Conservation (phyloP, 2,329 filamentous ascomycete species). For the Penicillium sp. region DNA sequence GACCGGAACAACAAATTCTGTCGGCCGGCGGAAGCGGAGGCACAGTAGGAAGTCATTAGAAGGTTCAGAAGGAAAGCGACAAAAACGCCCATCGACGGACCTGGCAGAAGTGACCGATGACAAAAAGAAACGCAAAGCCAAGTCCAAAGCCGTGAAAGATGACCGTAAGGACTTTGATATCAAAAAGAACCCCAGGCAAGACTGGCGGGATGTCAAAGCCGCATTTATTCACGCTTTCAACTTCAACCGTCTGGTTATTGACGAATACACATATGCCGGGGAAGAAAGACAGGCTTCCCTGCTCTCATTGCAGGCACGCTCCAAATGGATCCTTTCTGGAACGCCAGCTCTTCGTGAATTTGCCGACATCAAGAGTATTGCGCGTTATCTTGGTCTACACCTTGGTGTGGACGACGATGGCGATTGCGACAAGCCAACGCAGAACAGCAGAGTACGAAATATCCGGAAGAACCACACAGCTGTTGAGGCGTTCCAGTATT, state of each 20-base stretch:
- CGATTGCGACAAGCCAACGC: slow-evolving; percentile 42
- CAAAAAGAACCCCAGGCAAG: background rate
- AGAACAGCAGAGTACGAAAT: slow-evolving; percentile 45
- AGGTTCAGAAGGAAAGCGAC: background rate
- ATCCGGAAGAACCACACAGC: slow-evolving; percentile 30
- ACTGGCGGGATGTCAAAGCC: slow-evolving; percentile 27
- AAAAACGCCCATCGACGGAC: background rate
- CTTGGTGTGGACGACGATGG: slow-evolving; percentile 55
- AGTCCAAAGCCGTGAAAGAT: slow-evolving; percentile 9
- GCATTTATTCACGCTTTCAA: slow-evolving; percentile 58
- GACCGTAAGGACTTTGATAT: slow-evolving; percentile 27
- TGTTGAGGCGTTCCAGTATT: slow-evolving; percentile 57
- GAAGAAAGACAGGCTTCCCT: slow-evolving; percentile 44
- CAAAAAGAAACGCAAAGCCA: slow-evolving; percentile 11
- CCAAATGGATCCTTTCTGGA: slow-evolving; percentile 62
- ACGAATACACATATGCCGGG: slow-evolving; percentile 62
- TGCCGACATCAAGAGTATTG: slow-evolving; percentile 58
- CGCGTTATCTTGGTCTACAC: slow-evolving; percentile 53
- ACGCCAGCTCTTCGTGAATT: slow-evolving; percentile 60
- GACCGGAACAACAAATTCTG: background rate
- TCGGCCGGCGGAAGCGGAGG: background rate
- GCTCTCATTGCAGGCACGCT: slow-evolving; percentile 48
- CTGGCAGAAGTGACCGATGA: background rate
- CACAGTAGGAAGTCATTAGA: background rate
- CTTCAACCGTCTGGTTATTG: slow-evolving; percentile 60